Conservation (phyloP, 1,284 basidiomycete genomes). For the Tausonia pullulans region DNA sequence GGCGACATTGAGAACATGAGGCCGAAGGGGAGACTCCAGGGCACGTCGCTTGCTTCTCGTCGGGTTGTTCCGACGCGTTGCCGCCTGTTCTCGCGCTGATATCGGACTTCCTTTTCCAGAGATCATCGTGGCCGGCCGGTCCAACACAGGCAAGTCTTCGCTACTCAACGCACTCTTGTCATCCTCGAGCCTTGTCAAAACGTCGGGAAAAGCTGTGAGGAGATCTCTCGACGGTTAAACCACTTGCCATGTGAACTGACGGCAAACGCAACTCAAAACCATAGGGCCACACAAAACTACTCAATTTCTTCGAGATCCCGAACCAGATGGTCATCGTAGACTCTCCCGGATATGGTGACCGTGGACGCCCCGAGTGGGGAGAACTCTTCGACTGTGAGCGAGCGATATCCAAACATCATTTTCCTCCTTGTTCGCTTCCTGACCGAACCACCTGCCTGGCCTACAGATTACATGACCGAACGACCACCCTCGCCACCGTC, state of each 20-base stretch:
- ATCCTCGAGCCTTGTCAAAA: slow-evolving; percentile 6
- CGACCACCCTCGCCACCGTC: slow-evolving; percentile 12
- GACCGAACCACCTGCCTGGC: background rate
- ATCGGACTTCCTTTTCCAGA: background rate
- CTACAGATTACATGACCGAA: slow-evolving; percentile 8
- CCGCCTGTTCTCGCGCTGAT: no score
- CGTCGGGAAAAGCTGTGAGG: slow-evolving; percentile 2
- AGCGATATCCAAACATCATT: background rate
- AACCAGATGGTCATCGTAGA: slow-evolving; percentile 12
- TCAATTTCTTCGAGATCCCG: slow-evolving; percentile 15
- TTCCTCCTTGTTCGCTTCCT: background rate
- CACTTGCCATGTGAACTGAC: no score
- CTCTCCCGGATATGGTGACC: slow-evolving; percentile 16
- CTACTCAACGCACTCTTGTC: slow-evolving; percentile 11
- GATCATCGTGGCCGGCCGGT: slow-evolving; percentile 13
- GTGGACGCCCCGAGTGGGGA: slow-evolving; percentile 15
- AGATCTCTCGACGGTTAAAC: no score
- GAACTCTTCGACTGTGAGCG: slow-evolving; percentile 8
- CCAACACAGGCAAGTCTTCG: slow-evolving; percentile 13
- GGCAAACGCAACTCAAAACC: background rate
- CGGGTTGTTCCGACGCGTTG: no score
- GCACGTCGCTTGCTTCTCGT: no score
- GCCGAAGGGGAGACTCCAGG: no score
- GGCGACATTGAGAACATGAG: no score
- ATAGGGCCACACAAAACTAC: slow-evolving; percentile 16